Percentiles rank a stretch among this genome's conserved stretches.
Evolutionary conservation across 2,329 filamentous ascomycete species (phyloP).

Genomic region (Fusarium sp.): DNA sequence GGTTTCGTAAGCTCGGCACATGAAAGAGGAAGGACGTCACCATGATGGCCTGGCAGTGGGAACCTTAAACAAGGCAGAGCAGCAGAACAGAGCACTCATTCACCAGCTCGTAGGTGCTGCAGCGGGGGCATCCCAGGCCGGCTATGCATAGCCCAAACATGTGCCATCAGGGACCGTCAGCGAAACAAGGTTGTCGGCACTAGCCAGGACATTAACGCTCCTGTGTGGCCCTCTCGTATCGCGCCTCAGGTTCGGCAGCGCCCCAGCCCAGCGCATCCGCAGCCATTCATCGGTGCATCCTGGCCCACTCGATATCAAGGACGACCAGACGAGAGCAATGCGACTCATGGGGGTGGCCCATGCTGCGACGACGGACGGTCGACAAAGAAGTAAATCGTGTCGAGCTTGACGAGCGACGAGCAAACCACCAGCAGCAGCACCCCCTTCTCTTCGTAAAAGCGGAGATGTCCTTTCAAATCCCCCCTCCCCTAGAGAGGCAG

Average conservation of each 20-base stretch:
- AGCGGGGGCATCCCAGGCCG: conserved; percentile 7
- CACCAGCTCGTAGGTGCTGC: not conserved
- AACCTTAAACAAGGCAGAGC: conserved; percentile 5
- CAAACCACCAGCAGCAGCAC: not conserved
- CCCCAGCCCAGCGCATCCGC: not conserved
- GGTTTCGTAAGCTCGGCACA: not conserved
- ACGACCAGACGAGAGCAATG: not conserved
- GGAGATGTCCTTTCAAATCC: conserved; percentile 3
- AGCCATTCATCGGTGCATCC: not conserved
- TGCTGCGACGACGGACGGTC: not conserved
- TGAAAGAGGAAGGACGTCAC: conserved; percentile 20
- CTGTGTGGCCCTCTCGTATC: conserved; percentile 7
- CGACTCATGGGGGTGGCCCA: not conserved
- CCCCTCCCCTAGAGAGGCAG: conserved; percentile 6
- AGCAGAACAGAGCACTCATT: not conserved
- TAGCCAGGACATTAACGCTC: not conserved
- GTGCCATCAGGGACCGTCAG: conserved; percentile 2
- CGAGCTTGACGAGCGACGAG: not conserved
- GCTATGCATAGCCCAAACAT: conserved; percentile 10
- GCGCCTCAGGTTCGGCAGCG: not conserved
- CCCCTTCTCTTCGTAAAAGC: conserved; percentile 30
- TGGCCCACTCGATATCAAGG: conserved; percentile 10
- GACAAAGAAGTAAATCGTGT: not conserved
- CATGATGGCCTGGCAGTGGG: conserved; percentile 6
- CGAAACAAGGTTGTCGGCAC: conserved; percentile 9